These are phyloP conservation scores for Teunomyces stri DNA, from an alignment of 805 yeast genomes.

Conservation along the genomic window DNA sequence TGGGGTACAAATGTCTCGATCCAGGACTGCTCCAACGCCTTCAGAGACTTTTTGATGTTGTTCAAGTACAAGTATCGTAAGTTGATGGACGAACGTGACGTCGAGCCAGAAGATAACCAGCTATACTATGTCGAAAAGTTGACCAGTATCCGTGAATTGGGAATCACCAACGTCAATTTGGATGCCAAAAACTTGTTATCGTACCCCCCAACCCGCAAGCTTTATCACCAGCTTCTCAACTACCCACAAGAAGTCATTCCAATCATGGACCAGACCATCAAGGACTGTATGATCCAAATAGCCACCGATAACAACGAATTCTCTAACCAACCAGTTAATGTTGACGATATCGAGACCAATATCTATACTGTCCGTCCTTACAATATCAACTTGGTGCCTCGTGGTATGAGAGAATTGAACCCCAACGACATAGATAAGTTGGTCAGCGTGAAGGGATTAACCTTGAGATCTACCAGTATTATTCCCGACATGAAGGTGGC, in stretches of 20 bases:
- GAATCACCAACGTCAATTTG: slow-evolving; percentile 77
- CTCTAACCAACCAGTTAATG: slow-evolving; percentile 28
- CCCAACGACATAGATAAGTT: slow-evolving; percentile 64
- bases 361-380: slow-evolving; percentile 87
- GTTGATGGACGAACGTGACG: slow-evolving; percentile 36
- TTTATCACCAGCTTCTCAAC: slow-evolving; percentile 81
- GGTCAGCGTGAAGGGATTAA: slow-evolving; percentile 87
- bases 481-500: slow-evolving; percentile 98
- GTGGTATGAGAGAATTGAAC: slow-evolving; percentile 17
- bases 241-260: slow-evolving; percentile 98
- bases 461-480: slow-evolving; percentile 81
- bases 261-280: slow-evolving; percentile 94
- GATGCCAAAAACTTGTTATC: slow-evolving; percentile 80
- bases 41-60: slow-evolving; percentile 78
- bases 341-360: slow-evolving; percentile 74
- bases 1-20: slow-evolving; percentile 99
- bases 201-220: slow-evolving; percentile 69
- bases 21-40: slow-evolving; percentile 76
- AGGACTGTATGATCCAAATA: slow-evolving; percentile 80
- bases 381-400: slow-evolving; percentile 61
- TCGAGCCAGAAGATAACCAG: slow-evolving; percentile 61
- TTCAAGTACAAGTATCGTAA: slow-evolving; percentile 78
- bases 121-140: slow-evolving; percentile 71
- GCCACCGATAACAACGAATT: slow-evolving; percentile 47
- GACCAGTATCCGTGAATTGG: slow-evolving; percentile 71